Evolutionary conservation across 129 eudicot genomes (phyloP).

Genomic region (Flaveria ramosissima): DNA sequence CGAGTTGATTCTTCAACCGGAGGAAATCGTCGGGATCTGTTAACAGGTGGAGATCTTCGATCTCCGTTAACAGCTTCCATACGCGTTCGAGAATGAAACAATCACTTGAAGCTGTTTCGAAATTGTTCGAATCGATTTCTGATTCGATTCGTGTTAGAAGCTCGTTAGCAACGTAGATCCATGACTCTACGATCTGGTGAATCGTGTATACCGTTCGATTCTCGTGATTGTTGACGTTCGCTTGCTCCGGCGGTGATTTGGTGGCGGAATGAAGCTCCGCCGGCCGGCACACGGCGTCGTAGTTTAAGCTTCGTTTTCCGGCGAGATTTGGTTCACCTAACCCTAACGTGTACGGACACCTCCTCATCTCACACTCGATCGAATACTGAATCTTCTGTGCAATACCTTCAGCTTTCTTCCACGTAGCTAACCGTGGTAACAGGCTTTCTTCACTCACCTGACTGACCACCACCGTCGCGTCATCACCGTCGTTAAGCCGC

Average conservation of each 20-base stretch:
- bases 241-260: conserved; percentile 46
- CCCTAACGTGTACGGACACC: conserved; percentile 73
- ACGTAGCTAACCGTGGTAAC: conserved; percentile 77
- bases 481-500: conserved; percentile 45
- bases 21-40: conserved; percentile 88
- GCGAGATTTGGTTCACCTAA: conserved; percentile 77
- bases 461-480: conserved; percentile 58
- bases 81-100: conserved; percentile 62
- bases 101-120: conserved; percentile 45
- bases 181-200: conserved; percentile 78
- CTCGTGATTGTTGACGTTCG: conserved; percentile 56
- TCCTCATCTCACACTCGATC: conserved; percentile 70
- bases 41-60: conserved; percentile 63
- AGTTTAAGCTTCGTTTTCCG: conserved; percentile 73
- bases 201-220: conserved; percentile 57
- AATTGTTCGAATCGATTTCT: conserved; percentile 38
- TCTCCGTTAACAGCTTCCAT: conserved; percentile 57
- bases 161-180: conserved; percentile 58
- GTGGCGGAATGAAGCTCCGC: conserved; percentile 55
- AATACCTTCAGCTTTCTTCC: conserved; percentile 57
- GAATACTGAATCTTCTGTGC: conserved; percentile 54
- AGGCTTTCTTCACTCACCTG: conserved; percentile 71
- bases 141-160: conserved; percentile 48
- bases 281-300: conserved; percentile 70
- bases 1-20: conserved; percentile 58